phyloP scores from a whole-genome alignment of 139 green algal genomes.

The Edaphochlamys debaryana region DNA sequence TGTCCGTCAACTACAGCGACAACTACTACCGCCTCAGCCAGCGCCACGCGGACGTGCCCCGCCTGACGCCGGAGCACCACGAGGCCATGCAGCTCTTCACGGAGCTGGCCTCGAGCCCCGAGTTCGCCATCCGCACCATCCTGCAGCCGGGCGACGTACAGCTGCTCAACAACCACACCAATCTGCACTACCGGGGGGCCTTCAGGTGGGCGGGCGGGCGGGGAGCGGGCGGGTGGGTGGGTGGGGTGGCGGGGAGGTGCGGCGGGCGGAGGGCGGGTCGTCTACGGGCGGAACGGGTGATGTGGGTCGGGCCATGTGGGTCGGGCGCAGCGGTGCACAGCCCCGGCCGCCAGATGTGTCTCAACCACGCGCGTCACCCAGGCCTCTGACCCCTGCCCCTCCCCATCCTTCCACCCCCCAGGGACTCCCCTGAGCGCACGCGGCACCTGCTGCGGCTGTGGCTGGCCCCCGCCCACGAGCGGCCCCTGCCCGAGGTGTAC shows the following conservation, averaged over 20 bases:
- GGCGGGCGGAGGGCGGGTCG: too few relatives aligned
- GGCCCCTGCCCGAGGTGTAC: constrained; percentile 63
- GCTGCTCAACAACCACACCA: constrained; percentile 73
- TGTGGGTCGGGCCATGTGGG: too few relatives aligned
- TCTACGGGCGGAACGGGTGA: too few relatives aligned
- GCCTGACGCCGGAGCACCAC: constrained; percentile 2
- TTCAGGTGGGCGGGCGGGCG: constrained; percentile 38
- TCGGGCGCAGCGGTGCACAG: too few relatives aligned
- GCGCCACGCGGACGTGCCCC: constrained; percentile 65
- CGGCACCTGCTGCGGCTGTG: constrained; percentile 80
- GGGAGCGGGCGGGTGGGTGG: too few relatives aligned
- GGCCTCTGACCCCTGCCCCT: neutral
- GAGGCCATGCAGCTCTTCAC: constrained; percentile 59
- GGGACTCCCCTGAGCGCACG: constrained; percentile 48
- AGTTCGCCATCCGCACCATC: constrained; percentile 60
- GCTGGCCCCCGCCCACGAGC: constrained; percentile 62
- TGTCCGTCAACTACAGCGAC: constrained; percentile 53
- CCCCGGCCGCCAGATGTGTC: neutral
- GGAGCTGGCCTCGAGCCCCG: constrained; percentile 52
- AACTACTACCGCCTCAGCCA: constrained; percentile 72
- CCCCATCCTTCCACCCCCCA: neutral
- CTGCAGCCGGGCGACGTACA: constrained; percentile 77
- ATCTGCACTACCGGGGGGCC: constrained; percentile 62
- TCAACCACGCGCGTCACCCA: neutral
- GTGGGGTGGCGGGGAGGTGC: too few relatives aligned